Evolutionary conservation across 108 stramenopile genomes (phyloP).

Genomic region (Cylindrotheca closterium): DNA sequence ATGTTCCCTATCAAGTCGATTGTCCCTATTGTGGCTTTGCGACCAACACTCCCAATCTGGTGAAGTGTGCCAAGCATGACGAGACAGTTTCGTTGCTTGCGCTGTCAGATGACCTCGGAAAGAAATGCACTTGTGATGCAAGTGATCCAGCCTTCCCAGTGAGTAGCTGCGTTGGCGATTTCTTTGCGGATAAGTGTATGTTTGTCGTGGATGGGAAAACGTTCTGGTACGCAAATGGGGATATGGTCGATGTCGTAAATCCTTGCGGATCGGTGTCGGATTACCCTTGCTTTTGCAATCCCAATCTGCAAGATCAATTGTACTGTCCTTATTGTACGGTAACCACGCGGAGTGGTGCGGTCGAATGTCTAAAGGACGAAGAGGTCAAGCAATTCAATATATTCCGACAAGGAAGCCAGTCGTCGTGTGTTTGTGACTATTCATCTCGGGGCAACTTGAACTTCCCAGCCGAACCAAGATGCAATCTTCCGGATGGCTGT

Average conservation of each 20-base stretch:
- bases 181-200: not conserved
- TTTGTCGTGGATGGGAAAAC: not conserved
- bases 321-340: slow-evolving; percentile 32
- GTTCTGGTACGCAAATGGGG: not conserved
- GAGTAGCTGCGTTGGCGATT: not conserved
- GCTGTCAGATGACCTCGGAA: slow-evolving; percentile 5
- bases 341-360: not conserved
- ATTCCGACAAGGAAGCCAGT: not conserved
- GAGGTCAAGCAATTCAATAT: not conserved
- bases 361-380: slow-evolving; percentile 1
- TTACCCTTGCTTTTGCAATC: slow-evolving; percentile 31
- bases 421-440: slow-evolving; percentile 5
- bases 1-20: slow-evolving; percentile 11
- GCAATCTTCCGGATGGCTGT: not conserved
- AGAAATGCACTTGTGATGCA: slow-evolving; percentile 8
- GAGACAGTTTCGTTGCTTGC: slow-evolving; percentile 4
- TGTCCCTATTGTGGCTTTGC: slow-evolving; percentile 29
- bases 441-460: not conserved
- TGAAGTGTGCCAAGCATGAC: slow-evolving; percentile 8
- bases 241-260: not conserved
- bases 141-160: not conserved
- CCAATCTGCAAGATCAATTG: slow-evolving; percentile 14
- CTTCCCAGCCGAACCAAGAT: not conserved
- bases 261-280: not conserved
- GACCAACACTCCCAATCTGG: not conserved